A percentile compares a stretch with the other conserved stretches of the same genome.
phyloP scores from a whole-genome alignment of 352 stramenopile genomes.

The Phytophthora hybrid region DNA sequence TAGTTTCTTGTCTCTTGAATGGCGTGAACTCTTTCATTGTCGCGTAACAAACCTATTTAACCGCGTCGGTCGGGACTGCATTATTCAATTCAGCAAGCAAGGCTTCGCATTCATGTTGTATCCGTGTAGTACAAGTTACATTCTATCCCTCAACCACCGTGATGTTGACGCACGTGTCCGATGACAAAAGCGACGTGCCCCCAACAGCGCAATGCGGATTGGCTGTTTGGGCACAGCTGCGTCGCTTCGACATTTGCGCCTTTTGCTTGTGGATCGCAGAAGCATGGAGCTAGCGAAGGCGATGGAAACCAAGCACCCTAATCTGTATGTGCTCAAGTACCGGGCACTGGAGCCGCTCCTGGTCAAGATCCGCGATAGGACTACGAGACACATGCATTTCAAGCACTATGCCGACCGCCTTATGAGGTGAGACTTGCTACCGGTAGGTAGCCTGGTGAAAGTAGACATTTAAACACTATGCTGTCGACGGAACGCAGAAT shows the following conservation, averaged over 20 bases:
- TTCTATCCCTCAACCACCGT: too few relatives aligned
- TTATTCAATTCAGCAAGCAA: conserved; percentile 10
- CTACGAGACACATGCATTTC: conserved; percentile 70
- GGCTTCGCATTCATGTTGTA: conserved; percentile 10
- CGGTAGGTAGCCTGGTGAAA: background rate
- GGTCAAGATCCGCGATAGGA: conserved; percentile 71
- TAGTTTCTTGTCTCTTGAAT: conserved; percentile 27
- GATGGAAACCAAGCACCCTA: conserved; percentile 61
- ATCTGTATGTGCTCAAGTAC: conserved; percentile 72
- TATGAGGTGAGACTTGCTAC: conserved; percentile 52
- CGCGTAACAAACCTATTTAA: conserved; percentile 18
- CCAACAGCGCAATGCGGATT: background rate
- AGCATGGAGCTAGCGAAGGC: conserved; percentile 53
- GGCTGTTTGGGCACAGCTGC: too few relatives aligned
- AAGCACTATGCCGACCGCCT: conserved; percentile 80
- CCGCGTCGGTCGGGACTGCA: background rate
- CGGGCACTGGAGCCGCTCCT: conserved; percentile 63
- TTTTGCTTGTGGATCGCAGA: background rate
- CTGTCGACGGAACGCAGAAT: conserved; percentile 43
- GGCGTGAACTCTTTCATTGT: conserved; percentile 19
- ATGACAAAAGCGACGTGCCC: background rate
- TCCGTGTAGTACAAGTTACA: background rate
- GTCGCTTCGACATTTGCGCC: background rate
- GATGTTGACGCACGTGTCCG: too few relatives aligned
- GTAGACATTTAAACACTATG: background rate